Evolutionary conservation across 2,329 filamentous ascomycete genomes (phyloP).

Genomic region (Akanthomyces muscarius): DNA sequence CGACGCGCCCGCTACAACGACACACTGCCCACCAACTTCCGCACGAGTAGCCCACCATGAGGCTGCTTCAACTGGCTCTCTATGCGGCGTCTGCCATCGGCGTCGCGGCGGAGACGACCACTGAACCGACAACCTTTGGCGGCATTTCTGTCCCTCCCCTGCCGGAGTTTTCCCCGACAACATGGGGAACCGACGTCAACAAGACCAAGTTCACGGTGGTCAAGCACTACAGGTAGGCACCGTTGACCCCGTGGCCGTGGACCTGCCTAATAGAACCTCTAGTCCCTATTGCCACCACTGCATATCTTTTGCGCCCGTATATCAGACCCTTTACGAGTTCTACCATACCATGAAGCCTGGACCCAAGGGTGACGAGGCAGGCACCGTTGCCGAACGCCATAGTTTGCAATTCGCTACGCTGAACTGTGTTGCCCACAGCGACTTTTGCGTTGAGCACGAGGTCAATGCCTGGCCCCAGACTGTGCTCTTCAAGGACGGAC

Average conservation of each 20-base stretch:
- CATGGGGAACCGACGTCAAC: conserved; percentile 53
- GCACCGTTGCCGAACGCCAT: conserved; percentile 74
- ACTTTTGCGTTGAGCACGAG: conserved; percentile 67
- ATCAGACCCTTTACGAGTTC: conserved; percentile 91
- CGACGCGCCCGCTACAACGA: not conserved
- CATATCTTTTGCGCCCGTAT: conserved; percentile 73
- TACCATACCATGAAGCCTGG: conserved; percentile 82
- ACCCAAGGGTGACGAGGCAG: conserved; percentile 49
- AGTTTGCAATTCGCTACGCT: conserved; percentile 83
- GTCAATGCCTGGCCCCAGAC: conserved; percentile 74
- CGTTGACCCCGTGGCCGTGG: not conserved
- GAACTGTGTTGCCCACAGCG: conserved; percentile 80
- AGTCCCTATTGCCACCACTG: conserved; percentile 70
- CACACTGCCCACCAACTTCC: not conserved
- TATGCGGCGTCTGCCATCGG: conserved; percentile 43
- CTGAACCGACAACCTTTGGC: conserved; percentile 57
- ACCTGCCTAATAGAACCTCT: conserved; percentile 25
- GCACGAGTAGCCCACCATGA: conserved; percentile 34
- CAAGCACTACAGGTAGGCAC: conserved; percentile 63
- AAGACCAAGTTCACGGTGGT: conserved; percentile 51
- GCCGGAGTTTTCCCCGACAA: conserved; percentile 54
- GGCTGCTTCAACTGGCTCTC: conserved; percentile 43
- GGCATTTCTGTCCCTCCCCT: conserved; percentile 62
- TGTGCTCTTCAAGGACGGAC: conserved; percentile 74
- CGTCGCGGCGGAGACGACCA: conserved; percentile 35